Evolutionary conservation across 768 basidiomycete species (phyloP).

Genomic region (Fomitopsis serialis): DNA sequence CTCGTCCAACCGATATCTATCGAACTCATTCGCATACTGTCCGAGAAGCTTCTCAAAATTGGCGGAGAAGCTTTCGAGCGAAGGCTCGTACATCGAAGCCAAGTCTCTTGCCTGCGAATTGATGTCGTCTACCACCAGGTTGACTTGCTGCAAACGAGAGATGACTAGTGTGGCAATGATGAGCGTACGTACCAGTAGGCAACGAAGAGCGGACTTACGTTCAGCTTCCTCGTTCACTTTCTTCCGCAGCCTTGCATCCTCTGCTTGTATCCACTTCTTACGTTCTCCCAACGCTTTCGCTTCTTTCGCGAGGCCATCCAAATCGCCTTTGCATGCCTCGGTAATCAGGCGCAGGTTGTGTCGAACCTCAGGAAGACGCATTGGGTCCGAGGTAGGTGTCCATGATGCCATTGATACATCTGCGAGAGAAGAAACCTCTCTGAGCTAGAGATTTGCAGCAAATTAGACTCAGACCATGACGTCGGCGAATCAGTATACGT

Average conservation of each 20-base stretch:
- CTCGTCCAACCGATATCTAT: slow-evolving; percentile 78
- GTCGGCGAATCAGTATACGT: slow-evolving; percentile 24
- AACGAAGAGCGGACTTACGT: slow-evolving; percentile 38
- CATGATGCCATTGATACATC: slow-evolving; percentile 72
- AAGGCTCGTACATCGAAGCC: slow-evolving; percentile 60
- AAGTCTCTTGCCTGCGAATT: slow-evolving; percentile 58
- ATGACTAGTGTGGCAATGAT: slow-evolving; percentile 49
- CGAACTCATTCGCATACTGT: slow-evolving; percentile 71
- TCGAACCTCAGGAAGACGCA: slow-evolving; percentile 91
- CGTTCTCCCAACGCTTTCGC: slow-evolving; percentile 79
- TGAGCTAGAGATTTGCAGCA: slow-evolving; percentile 45
- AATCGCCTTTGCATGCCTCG: slow-evolving; percentile 75
- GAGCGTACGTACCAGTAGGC: not conserved
- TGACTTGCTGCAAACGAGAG: slow-evolving; percentile 68
- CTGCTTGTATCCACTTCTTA: slow-evolving; percentile 63
- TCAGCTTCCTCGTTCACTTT: slow-evolving; percentile 74
- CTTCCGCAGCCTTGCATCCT: slow-evolving; percentile 66
- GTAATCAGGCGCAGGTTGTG: slow-evolving; percentile 90
- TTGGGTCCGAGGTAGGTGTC: slow-evolving; percentile 84
- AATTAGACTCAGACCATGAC: slow-evolving; percentile 10
- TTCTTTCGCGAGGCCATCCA: slow-evolving; percentile 87
- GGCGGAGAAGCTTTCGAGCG: slow-evolving; percentile 68
- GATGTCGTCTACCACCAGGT: slow-evolving; percentile 71
- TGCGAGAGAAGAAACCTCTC: slow-evolving; percentile 82
- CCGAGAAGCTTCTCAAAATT: slow-evolving; percentile 67